Conservation (phyloP, 2,329 filamentous ascomycete genomes). For the Penicillium sp. region DNA sequence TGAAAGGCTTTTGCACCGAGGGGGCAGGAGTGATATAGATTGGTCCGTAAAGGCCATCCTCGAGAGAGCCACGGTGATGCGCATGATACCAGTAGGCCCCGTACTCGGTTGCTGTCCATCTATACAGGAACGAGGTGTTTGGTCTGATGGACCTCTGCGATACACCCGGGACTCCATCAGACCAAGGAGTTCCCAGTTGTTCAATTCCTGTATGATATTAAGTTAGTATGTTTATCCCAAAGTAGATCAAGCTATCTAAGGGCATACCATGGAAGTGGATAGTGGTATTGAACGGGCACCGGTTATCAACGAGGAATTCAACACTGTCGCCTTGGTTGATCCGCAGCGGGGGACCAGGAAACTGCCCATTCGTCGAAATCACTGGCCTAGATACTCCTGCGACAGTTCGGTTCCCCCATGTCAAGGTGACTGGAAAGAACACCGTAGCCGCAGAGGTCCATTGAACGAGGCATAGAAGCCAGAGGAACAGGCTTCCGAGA, state of each 20-base stretch:
- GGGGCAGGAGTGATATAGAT: conserved; percentile 48
- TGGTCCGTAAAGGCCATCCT: conserved; percentile 61
- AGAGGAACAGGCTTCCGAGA: background rate
- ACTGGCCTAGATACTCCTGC: conserved; percentile 27
- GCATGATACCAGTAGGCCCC: conserved; percentile 64
- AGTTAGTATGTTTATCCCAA: background rate
- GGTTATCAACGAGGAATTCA: conserved; percentile 30
- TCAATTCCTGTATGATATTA: conserved; percentile 23
- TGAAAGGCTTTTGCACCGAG: conserved; percentile 29
- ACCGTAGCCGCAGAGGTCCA: conserved; percentile 18
- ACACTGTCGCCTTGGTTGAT: conserved; percentile 33
- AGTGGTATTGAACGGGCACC: conserved; percentile 31
- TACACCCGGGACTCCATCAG: conserved; percentile 60
- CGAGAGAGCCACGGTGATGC: conserved; percentile 56
- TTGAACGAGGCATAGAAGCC: conserved; percentile 15
- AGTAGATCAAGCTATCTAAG: background rate
- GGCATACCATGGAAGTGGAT: conserved; percentile 35
- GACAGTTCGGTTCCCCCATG: conserved; percentile 27
- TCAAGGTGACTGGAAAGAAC: conserved; percentile 23
- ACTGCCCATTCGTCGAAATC: conserved; percentile 32
- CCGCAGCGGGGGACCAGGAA: conserved; percentile 29
- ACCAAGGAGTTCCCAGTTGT: conserved; percentile 57
- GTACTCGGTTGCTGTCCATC: conserved; percentile 57
- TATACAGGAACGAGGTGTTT: conserved; percentile 52
- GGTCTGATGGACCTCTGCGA: conserved; percentile 55